Evolutionary conservation across 2,329 filamentous ascomycete genomes (phyloP).

Genomic region (Botrytis paeoniae): DNA sequence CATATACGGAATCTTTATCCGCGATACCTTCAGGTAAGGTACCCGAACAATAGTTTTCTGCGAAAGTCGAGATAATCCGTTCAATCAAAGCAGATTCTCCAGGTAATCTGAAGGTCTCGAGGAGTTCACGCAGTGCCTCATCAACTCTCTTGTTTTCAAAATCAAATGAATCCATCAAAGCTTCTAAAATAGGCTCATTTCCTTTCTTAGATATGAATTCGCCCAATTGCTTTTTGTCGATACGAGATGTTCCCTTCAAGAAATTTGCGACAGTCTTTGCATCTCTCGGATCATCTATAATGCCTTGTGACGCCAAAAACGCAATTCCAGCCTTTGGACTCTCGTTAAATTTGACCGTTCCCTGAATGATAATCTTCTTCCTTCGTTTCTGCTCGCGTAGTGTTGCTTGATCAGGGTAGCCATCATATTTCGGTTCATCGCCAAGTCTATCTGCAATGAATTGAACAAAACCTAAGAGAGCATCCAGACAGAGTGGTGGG

Average conservation of each 20-base stretch:
- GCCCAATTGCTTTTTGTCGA: constrained; percentile 87
- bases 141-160: constrained; percentile 85
- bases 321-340: constrained; percentile 85
- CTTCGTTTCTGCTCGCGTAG: constrained; percentile 71
- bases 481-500: constrained; percentile 89
- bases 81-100: constrained; percentile 93
- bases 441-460: constrained; percentile 85
- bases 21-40: constrained; percentile 71
- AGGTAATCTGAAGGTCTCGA: constrained; percentile 89
- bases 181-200: constrained; percentile 79
- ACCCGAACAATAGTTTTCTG: constrained; percentile 75
- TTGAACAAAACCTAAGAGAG: constrained; percentile 84
- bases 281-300: constrained; percentile 74
- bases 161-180: constrained; percentile 84
- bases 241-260: constrained; percentile 77
- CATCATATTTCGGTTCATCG: constrained; percentile 60
- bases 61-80: constrained; percentile 83
- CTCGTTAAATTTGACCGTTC: constrained; percentile 90
- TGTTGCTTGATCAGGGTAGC: constrained; percentile 60
- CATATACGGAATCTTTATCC: constrained; percentile 82
- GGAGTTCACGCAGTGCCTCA: constrained; percentile 80
- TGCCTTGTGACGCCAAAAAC: constrained; percentile 78
- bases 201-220: constrained; percentile 90
- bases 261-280: constrained; percentile 81
- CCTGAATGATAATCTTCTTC: constrained; percentile 87